Base-by-base conservation (phyloP, 768 basidiomycete genomes). In the Polyporus arcularius region DNA sequence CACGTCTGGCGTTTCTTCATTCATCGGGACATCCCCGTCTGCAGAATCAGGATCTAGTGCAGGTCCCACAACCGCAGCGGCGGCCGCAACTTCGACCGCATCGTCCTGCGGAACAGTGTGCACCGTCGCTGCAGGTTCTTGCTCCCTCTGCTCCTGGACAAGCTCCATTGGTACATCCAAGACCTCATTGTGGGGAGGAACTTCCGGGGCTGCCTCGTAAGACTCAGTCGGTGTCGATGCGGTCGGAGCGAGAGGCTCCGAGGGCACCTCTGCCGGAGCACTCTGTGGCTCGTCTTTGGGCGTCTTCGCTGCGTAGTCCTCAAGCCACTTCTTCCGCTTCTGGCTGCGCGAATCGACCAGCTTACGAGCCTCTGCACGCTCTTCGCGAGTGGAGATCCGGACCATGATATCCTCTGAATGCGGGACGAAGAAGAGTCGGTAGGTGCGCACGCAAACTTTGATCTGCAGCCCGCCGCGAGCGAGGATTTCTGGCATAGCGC, bases 371-470 rank as follows among this genome's bases (percentile, higher is more conserved):
- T 69, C 72, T 50, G 75, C 75, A 31, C 71, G 71, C 64, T 85
- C 84, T 1, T 75, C 77, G 28, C 73, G 70, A 0, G 72, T 71
- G 26, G 78, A 73, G 14, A 77, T 68, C 56, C 80, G 82, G 77
- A 80, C 83, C 56, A 89, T 73, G 58, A 81, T 79, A 62, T 90
- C 89, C 65, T 88, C 89, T 47, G 86, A 86, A 28, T 78, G 70
- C 2, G 89, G 77, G 6, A 90, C 89, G 70, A 86, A 94, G 78
- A 95, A 94, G 14, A 94, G 73, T 38, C 88, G 81, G 72, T 94
- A 94, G 9, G 88, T 91, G 59, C 87, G 81, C 39, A 93, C 81
- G 73, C 95, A 96, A 58, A 97, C 84, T 63, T 89, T 89, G 70
- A 92, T 90, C 72, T 93, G 90, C 16, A 96, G 80, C 3, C 82